Evolutionary conservation across 83 land plant genomes (phyloP), one percentile per base, ranked within the genome.

Genomic region (Picea abies): DNA sequence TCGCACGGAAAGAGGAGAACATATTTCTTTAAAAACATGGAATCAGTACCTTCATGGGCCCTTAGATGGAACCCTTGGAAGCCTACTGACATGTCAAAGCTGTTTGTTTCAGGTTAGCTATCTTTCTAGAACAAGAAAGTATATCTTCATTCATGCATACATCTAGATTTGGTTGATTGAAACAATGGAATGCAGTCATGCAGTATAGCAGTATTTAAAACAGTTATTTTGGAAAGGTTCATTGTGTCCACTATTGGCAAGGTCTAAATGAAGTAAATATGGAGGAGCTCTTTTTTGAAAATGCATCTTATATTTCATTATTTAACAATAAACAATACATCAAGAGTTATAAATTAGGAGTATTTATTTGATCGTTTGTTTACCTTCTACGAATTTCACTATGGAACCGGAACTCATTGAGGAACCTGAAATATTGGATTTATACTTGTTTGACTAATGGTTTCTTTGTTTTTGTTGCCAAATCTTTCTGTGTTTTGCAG

Each of bases 61-160:
- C 16, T 85, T 91, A 80, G 86, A 87, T 85, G 94, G 94, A 39
- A 87, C 88, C 19, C 60, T 90, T 64, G 87, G 91, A 63, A 93
- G 92, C 81, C 69, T 76, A 11, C 78, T 93, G 83, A 81, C 86
- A 63, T 93, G 94, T 76, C 80, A 83, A 83, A 89, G 83, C 23
- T 91, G 94, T 83, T 84, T 77, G 6, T 84, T 80, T 88, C 84
- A 88, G 96, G 96, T 92, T 20, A 80, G 20, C 19, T 41, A 60
- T 37, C 63, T 25, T 79, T 69, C 17, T 79, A 4, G 25, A 11
- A 44, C 67, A 70, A 14, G 4, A 52, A 78, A 49, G 58, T 29
- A 26, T 12, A 58, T 77, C n/a, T 14, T 58, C 4, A 25, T 78
- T 60, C 19, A 15, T 25, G 19, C 17, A 14, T 26, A 58, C 79